Conservation (phyloP, 148 eudicot species). For the Chenopodium berlandieri region DNA sequence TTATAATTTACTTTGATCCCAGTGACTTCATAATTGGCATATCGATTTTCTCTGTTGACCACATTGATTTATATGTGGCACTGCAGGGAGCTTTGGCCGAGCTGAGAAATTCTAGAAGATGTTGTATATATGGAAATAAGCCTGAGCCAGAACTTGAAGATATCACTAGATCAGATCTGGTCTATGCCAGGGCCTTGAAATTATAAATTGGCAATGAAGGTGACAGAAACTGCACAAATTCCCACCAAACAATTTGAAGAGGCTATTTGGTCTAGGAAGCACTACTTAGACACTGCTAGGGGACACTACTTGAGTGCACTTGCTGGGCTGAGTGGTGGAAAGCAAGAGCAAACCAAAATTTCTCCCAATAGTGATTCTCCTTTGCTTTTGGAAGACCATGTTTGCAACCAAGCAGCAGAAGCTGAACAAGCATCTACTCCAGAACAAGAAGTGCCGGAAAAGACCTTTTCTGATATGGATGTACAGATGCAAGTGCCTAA, state of each 20-base stretch:
- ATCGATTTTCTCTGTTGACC: not conserved
- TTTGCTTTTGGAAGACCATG: slow-evolving; percentile 35
- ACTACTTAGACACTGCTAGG: slow-evolving; percentile 48
- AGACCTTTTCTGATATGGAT: slow-evolving; percentile 49
- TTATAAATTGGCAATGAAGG: slow-evolving; percentile 43
- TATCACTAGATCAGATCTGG: slow-evolving; percentile 29
- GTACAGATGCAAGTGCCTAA: slow-evolving; percentile 42
- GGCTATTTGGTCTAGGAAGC: slow-evolving; percentile 29
- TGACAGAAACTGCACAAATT: slow-evolving; percentile 44
- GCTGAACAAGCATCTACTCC: slow-evolving; percentile 46
- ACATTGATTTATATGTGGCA: not conserved
- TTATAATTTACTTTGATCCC: not conserved
- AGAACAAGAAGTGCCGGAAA: slow-evolving; percentile 46
- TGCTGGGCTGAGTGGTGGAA: slow-evolving; percentile 55
- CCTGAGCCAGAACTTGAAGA: slow-evolving; percentile 45
- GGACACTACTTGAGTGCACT: slow-evolving; percentile 46
- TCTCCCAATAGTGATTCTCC: slow-evolving; percentile 38
- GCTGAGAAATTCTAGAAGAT: slow-evolving; percentile 46
- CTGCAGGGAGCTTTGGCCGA: slow-evolving; percentile 23
- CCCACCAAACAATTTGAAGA: slow-evolving; percentile 49
- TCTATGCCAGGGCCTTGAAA: slow-evolving; percentile 49
- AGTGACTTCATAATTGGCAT: not conserved
- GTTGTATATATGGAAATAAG: slow-evolving; percentile 44
- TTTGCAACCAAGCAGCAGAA: slow-evolving; percentile 45
- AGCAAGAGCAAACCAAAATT: slow-evolving; percentile 51